Base-by-base conservation (phyloP, 805 yeast species). In the Nakazawaea sp. region DNA sequence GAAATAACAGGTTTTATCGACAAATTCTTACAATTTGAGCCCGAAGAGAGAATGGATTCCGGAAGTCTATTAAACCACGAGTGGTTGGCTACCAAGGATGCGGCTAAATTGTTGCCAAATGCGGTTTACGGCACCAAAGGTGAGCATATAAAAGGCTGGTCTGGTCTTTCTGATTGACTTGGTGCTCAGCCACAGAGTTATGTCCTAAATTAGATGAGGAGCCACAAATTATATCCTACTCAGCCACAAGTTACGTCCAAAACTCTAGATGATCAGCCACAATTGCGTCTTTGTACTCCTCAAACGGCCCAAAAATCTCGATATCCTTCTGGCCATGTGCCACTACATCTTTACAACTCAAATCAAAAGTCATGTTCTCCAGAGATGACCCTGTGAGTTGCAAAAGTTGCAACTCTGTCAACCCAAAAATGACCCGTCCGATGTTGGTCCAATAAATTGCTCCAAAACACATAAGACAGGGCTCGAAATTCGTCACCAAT, bases 61-160 rank as follows among this genome's bases (percentile, higher is more conserved):
- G 71, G 73, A 27, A 63, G 73, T 6, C 61, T 76, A 53, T 56
- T 69, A 32, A 59, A 66, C 21, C 81, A 75, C 51, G 67, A 73
- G 4, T 78, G 78, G 77, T 53, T 75, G n/a, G 42, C 42, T 6
- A 56, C 51, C 30, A 43, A 50, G 33, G 40, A 44, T 18, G 41
- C 42, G n/a, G 56, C 47, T 12, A 51, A 47, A 27, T 37, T 34
- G 8, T 32, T 57, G 12, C 27, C 24, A 11, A 49, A 46, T 20
- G 42, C 62, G 21, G 45, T 45, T 16, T 50, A 33, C 35, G 64
- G 64, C 1, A 27, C 50, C 9, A 45, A 47, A 20, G 66, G 64
- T 8, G 55, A 55, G 32, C 60, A 53, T 35, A 59, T 61, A 18
- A 41, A 43, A 26, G 66, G 66, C 1, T 57, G 55, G 46, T 24